Percentiles rank a stretch among this genome's conserved stretches.
These are phyloP conservation scores for Daldinia sp. DNA, from an alignment of 2,329 filamentous ascomycete genomes.

Conservation along the genomic window DNA sequence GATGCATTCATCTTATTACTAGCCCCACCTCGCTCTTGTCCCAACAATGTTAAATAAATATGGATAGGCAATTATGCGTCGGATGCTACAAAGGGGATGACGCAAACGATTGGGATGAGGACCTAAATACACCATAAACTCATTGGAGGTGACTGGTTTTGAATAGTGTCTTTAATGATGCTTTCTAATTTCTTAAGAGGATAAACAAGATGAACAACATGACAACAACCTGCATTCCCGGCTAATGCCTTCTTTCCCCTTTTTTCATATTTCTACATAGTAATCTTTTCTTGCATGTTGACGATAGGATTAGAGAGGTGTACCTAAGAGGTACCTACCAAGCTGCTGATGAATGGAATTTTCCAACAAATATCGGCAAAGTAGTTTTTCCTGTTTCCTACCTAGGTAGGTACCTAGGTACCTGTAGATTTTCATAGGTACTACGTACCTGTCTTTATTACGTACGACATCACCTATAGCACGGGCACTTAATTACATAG, in stretches of 20 bases:
- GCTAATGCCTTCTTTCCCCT: neutral
- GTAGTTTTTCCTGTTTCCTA: conserved; percentile 21
- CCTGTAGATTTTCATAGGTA: neutral
- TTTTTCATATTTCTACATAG: too few relatives aligned
- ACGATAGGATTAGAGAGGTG: neutral
- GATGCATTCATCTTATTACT: conserved; percentile 12
- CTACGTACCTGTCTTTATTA: neutral
- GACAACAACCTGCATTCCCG: neutral
- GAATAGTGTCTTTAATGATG: conserved; percentile 6
- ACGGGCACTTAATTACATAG: too few relatives aligned
- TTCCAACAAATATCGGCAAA: conserved; percentile 20
- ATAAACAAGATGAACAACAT: conserved; percentile 2
- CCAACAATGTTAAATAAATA: neutral
- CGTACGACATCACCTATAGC: neutral
- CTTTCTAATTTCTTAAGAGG: conserved; percentile 15
- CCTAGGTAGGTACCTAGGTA: neutral
- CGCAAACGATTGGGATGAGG: conserved; percentile 17
- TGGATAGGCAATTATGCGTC: neutral
- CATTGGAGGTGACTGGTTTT: neutral
- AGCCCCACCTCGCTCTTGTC: neutral
- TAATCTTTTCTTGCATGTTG: conserved; percentile 4
- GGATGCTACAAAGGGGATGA: conserved; percentile 24
- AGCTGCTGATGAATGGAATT: neutral
- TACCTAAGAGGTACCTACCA: neutral
- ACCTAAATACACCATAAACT: neutral